A percentile compares a stretch with the other conserved stretches of the same genome.
phyloP scores from a whole-genome alignment of 371 early-diverging fungal genomes.

The Ordospora pajunii region DNA sequence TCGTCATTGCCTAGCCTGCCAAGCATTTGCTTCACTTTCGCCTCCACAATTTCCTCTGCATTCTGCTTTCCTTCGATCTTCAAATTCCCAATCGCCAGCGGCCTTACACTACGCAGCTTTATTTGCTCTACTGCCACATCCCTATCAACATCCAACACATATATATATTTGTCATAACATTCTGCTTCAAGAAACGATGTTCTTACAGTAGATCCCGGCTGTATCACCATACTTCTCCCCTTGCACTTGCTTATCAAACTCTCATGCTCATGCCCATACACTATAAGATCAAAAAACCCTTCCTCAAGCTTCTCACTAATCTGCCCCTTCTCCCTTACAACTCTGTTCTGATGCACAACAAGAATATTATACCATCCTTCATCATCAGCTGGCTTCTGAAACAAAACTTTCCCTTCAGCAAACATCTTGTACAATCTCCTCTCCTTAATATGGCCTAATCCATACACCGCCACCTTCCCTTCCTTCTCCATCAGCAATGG shows the following conservation, averaged over 20 bases:
- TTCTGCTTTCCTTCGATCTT: slow-evolving; percentile 26
- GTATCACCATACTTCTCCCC: slow-evolving; percentile 69
- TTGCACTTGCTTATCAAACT: slow-evolving; percentile 68
- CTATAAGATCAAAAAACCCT: slow-evolving; percentile 71
- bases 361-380: slow-evolving; percentile 69
- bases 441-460: slow-evolving; percentile 85
- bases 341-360: slow-evolving; percentile 77
- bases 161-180: slow-evolving; percentile 68
- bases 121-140: slow-evolving; percentile 66
- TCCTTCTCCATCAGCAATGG: slow-evolving; percentile 78
- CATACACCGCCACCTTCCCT: slow-evolving; percentile 72
- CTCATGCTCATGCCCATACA: slow-evolving; percentile 98
- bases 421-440: slow-evolving; percentile 78
- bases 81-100: slow-evolving; percentile 67
- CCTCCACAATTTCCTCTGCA: slow-evolving; percentile 1
- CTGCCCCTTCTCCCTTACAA: slow-evolving; percentile 67
- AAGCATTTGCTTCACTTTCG: slow-evolving; percentile 24
- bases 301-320: slow-evolving; percentile 78
- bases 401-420: slow-evolving; percentile 66
- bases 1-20: not conserved
- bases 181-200: slow-evolving; percentile 85
- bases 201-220: slow-evolving; percentile 89
- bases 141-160: slow-evolving; percentile 49
- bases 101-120: slow-evolving; percentile 71
- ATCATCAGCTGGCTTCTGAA: slow-evolving; percentile 66